Percentiles rank a stretch among this genome's conserved stretches.
phyloP scores from a whole-genome alignment of 1,284 basidiomycete genomes.

The Tylopilus sp. region DNA sequence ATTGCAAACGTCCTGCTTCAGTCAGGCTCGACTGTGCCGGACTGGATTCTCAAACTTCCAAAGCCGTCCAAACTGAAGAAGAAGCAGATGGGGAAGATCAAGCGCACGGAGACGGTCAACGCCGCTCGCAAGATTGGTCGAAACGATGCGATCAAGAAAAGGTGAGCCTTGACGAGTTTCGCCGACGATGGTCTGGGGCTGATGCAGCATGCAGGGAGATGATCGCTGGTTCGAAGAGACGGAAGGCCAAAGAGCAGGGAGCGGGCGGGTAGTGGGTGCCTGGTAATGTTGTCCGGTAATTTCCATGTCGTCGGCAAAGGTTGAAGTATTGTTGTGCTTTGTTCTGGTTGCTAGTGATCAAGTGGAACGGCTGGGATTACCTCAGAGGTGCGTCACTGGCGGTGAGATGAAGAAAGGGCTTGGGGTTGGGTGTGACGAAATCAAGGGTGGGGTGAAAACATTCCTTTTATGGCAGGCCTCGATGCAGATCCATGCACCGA shows the following conservation, averaged over 20 bases:
- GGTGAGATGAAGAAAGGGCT: slow-evolving; percentile 1
- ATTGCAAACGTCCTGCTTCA: slow-evolving; percentile 94
- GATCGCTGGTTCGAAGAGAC: slow-evolving; percentile 68
- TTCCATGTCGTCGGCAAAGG: slow-evolving; percentile 8
- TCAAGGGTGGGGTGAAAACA: slow-evolving; percentile 14
- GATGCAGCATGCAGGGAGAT: slow-evolving; percentile 54
- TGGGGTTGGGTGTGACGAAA: slow-evolving; percentile 8
- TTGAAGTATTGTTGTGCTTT: slow-evolving; percentile 4
- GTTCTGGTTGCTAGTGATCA: slow-evolving; percentile 8
- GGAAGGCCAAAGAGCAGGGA: slow-evolving; percentile 41
- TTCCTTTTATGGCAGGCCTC: slow-evolving; percentile 22
- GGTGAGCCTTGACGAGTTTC: slow-evolving; percentile 40
- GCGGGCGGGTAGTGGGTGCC: not conserved
- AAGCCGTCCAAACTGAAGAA: slow-evolving; percentile 89
- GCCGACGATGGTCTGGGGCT: not conserved
- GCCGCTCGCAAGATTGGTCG: slow-evolving; percentile 71
- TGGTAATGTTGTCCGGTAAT: not conserved
- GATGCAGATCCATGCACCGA: slow-evolving; percentile 26
- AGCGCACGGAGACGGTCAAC: slow-evolving; percentile 76
- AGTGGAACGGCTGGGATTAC: slow-evolving; percentile 2
- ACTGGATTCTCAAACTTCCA: slow-evolving; percentile 86
- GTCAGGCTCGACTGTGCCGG: slow-evolving; percentile 85
- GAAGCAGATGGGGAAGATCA: slow-evolving; percentile 79
- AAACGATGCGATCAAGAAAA: slow-evolving; percentile 70
- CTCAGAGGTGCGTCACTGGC: slow-evolving; percentile 8